A percentile compares a stretch with the other conserved stretches of the same genome.
phyloP scores from a whole-genome alignment of 2,329 filamentous ascomycete genomes.

The Elsinoe batatas region DNA sequence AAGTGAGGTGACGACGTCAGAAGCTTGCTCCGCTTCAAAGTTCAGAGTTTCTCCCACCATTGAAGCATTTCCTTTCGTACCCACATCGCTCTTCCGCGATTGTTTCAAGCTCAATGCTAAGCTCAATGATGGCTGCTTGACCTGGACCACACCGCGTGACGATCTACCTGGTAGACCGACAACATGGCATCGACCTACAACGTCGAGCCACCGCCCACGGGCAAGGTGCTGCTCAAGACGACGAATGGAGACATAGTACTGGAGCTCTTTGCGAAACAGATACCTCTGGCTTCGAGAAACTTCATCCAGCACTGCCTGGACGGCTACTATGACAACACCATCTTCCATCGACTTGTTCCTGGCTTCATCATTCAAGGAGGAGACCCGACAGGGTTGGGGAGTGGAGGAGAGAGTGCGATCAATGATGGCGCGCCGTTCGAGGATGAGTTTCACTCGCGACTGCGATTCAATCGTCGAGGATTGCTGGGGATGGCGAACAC shows the following conservation, averaged over 20 bases:
- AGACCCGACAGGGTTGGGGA: slow-evolving; percentile 84
- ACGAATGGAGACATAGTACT: slow-evolving; percentile 80
- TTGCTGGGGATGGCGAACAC: slow-evolving; percentile 95
- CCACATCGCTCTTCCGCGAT: neutral
- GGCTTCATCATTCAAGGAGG: slow-evolving; percentile 92
- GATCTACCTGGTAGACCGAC: too few relatives aligned
- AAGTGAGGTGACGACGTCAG: slow-evolving; percentile 8
- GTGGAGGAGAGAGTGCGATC: slow-evolving; percentile 86
- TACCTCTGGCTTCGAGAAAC: slow-evolving; percentile 82
- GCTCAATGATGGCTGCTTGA: slow-evolving; percentile 1
- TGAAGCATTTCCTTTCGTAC: slow-evolving; percentile 8
- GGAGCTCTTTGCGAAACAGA: slow-evolving; percentile 91
- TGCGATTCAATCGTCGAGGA: slow-evolving; percentile 88
- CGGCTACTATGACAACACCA: slow-evolving; percentile 86
- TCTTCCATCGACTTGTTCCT: slow-evolving; percentile 87
- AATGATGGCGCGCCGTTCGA: slow-evolving; percentile 72
- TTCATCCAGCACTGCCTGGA: slow-evolving; percentile 93
- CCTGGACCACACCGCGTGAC: neutral
- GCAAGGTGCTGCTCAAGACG: slow-evolving; percentile 82
- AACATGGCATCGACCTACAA: slow-evolving; percentile 85
- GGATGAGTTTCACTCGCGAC: slow-evolving; percentile 83
- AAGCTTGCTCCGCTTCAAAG: neutral
- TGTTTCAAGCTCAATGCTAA: slow-evolving; percentile 11
- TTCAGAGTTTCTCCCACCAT: slow-evolving; percentile 10
- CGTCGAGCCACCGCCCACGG: slow-evolving; percentile 87